A percentile compares a stretch with the other conserved stretches of the same genome.
phyloP scores from a whole-genome alignment of 306 rosid genomes.

The Castanea crenata region DNA sequence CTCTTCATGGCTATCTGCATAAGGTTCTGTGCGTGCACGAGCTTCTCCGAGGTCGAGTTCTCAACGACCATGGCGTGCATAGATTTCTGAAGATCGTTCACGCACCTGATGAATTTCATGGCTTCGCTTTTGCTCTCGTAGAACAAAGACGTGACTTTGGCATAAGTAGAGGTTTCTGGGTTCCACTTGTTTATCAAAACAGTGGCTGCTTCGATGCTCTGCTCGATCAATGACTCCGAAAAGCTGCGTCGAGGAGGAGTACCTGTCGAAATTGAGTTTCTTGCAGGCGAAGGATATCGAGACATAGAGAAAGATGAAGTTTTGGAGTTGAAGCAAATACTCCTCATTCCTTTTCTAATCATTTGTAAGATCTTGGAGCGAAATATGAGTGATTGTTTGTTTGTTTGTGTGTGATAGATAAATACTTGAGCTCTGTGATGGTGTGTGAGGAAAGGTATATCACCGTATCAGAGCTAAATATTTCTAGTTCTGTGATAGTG shows the following conservation, averaged over 20 bases:
- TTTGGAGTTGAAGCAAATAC: conserved; percentile 38
- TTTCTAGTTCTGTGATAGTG: too few relatives aligned
- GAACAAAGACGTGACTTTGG: conserved; percentile 69
- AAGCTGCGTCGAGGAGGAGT: conserved; percentile 19
- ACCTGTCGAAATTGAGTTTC: conserved; percentile 24
- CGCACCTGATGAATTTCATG: conserved; percentile 41
- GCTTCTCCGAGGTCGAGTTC: conserved; percentile 41
- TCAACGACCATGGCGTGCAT: conserved; percentile 51
- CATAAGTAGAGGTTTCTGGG: conserved; percentile 48
- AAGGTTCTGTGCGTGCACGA: conserved; percentile 42
- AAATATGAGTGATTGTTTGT: background rate
- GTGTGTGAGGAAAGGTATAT: background rate
- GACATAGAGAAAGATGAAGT: conserved; percentile 32
- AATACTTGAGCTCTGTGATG: too few relatives aligned
- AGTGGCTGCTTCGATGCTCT: conserved; percentile 40
- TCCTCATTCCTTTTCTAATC: conserved; percentile 60
- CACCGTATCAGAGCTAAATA: background rate
- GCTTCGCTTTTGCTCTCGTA: conserved; percentile 57
- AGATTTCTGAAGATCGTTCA: conserved; percentile 57
- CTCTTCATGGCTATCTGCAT: conserved; percentile 77
- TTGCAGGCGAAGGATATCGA: conserved; percentile 21
- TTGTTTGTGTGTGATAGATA: background rate
- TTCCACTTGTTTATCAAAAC: conserved; percentile 60
- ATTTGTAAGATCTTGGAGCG: conserved; percentile 3
- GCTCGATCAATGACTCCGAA: conserved; percentile 30